Base-by-base conservation (phyloP, 2,329 filamentous ascomycete species). In the Aureobasidium sp. region DNA sequence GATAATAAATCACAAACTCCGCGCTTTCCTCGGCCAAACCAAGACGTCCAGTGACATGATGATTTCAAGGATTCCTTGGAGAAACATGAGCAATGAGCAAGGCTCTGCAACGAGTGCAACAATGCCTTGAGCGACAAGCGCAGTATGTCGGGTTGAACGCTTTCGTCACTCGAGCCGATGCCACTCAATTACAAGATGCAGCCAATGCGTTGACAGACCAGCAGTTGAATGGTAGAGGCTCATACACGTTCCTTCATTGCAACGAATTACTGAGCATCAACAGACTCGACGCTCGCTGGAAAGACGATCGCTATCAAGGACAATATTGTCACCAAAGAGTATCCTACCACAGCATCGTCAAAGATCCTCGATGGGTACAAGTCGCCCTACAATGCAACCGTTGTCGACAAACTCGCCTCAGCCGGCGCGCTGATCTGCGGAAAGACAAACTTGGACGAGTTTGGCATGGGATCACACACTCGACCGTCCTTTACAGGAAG, bases 361-460 rank as follows among this genome's bases (percentile, higher is more conserved):
- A 73, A 73, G 17, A 86, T 89, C 52, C 79, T 97, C 35, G 62
- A 62, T 25, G 74, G 74, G 57, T 88, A 90, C 68, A 72, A 68
- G 30, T 89, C 86, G 56, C 88, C 90, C 3, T 91, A 86, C 68
- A 81, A 90, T 65, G 89, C 91, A 16, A 91, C 88, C 7, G 83
- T 96, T 16, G 81, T 94, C 29, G 71, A 76, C 48, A 79, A 84
- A 61, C 76, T 96, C 29, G 78, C 79, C 53, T 66, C 73, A 24
- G 76, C 79, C 4, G 86, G 85, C 37, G 83, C 81, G 5, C 67
- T 78, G 5, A 67, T 91, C 2, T 76, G 83, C 1, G 86, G 85
- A 6, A 95, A 95, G 69, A 90, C 89, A 2, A 95, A 95, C 66
- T 83, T 97, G 75, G 93, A 97, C 70, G 93, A 95, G 66, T 95